Conservation (phyloP, 2,329 filamentous ascomycete species). For the Fusarium sp. region DNA sequence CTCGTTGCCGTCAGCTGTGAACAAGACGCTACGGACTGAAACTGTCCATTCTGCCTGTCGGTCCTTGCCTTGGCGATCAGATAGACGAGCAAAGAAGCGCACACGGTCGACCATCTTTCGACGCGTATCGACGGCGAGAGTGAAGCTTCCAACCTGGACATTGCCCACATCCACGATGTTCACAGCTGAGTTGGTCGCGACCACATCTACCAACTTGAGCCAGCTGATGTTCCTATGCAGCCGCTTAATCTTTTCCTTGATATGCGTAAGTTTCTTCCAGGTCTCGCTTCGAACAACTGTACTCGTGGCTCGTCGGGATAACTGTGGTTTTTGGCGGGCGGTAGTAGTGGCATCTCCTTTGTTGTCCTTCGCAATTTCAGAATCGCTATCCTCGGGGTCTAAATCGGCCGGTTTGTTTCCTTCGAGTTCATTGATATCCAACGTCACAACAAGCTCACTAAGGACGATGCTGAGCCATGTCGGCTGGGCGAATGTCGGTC, state of each 20-base stretch:
- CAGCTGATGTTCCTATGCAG: conserved; percentile 90
- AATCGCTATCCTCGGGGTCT: conserved; percentile 49
- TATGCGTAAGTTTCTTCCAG: conserved; percentile 82
- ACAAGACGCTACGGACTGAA: conserved; percentile 86
- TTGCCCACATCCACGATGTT: conserved; percentile 86
- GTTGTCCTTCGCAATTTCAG: conserved; percentile 48
- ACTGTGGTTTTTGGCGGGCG: conserved; percentile 39
- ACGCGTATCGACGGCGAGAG: conserved; percentile 90
- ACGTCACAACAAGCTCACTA: conserved; percentile 85
- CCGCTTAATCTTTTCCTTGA: conserved; percentile 89
- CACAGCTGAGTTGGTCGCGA: conserved; percentile 84
- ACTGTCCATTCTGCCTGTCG: conserved; percentile 95
- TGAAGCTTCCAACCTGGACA: conserved; percentile 86
- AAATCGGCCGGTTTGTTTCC: conserved; percentile 57
- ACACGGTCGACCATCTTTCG: conserved; percentile 92
- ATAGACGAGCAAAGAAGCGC: conserved; percentile 87
- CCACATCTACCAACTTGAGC: conserved; percentile 90
- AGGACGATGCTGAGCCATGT: conserved; percentile 95
- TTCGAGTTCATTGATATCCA: conserved; percentile 80
- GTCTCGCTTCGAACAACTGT: conserved; percentile 73
- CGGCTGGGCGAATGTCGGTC: conserved; percentile 95
- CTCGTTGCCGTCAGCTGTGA: conserved; percentile 87
- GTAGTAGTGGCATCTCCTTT: conserved; percentile 45
- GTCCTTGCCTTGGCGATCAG: conserved; percentile 68
- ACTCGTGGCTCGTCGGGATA: conserved; percentile 30